These are phyloP conservation scores for Cladosporium velox DNA, from an alignment of 2,329 filamentous ascomycete genomes.

Conservation along the genomic window DNA sequence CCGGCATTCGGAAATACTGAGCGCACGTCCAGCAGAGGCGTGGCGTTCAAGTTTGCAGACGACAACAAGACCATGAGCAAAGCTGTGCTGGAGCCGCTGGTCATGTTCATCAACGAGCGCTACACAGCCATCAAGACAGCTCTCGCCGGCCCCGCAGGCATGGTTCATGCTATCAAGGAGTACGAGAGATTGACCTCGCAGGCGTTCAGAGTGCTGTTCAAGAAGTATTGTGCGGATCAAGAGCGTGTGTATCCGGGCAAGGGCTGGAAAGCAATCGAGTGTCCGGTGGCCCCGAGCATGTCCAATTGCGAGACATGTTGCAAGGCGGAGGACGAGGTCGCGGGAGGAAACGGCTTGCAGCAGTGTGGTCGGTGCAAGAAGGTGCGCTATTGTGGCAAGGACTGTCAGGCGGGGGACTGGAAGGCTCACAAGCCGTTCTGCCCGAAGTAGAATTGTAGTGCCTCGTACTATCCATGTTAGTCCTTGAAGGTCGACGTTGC, in stretches of 20 bases:
- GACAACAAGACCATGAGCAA: slow-evolving; percentile 2
- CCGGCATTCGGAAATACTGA: background rate
- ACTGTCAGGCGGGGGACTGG: slow-evolving; percentile 22
- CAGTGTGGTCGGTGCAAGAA: slow-evolving; percentile 20
- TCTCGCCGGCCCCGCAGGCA: slow-evolving; percentile 3
- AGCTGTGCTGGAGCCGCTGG: slow-evolving; percentile 16
- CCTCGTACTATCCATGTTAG: background rate
- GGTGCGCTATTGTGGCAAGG: slow-evolving; percentile 19
- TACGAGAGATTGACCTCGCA: slow-evolving; percentile 16
- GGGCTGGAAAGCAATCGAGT: slow-evolving; percentile 15
- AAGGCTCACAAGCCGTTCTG: slow-evolving; percentile 23
- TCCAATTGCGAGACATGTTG: slow-evolving; percentile 16
- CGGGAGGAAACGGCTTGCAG: slow-evolving; percentile 2
- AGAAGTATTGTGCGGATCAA: slow-evolving; percentile 19
- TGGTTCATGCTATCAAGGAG: slow-evolving; percentile 5
- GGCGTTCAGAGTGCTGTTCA: slow-evolving; percentile 20
- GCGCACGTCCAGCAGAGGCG: background rate
- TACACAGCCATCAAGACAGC: slow-evolving; percentile 14
- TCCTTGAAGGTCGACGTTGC: no score
- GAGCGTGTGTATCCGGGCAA: background rate
- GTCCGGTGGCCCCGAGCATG: slow-evolving; percentile 10
- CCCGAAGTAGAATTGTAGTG: background rate
- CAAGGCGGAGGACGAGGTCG: background rate
- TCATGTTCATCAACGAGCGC: slow-evolving; percentile 14
- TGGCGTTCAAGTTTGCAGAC: slow-evolving; percentile 1